Conservation (phyloP, 208 protist genomes). For the Borovskyia barvae region DNA sequence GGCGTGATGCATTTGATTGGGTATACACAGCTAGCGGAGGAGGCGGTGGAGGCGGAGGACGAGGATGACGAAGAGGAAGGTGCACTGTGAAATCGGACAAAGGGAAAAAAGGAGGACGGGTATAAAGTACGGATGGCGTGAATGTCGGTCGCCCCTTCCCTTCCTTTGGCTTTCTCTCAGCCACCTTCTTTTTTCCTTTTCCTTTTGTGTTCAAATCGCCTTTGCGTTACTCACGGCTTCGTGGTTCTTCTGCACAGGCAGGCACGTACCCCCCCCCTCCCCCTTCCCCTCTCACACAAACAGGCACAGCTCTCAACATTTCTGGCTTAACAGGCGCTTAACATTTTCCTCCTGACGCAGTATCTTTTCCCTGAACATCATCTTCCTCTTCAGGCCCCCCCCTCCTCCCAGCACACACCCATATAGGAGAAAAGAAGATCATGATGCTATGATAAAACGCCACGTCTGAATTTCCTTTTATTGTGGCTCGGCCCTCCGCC, state of each 20-base stretch:
- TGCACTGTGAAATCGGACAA: background rate
- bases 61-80: constrained; percentile 36
- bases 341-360: too few species aligned
- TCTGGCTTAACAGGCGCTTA: too few species aligned
- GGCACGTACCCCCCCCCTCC: too few species aligned
- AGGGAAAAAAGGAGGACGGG: background rate
- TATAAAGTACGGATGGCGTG: background rate
- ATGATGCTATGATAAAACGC: too few species aligned
- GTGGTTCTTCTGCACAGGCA: background rate
- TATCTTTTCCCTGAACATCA: too few species aligned
- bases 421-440: too few species aligned
- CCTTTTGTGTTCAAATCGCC: constrained; percentile 7
- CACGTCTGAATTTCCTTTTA: too few species aligned
- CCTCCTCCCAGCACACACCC: too few species aligned
- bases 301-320: too few species aligned
- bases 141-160: background rate
- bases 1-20: constrained; percentile 72
- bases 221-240: background rate
- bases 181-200: constrained; percentile 7
- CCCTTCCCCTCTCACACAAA: too few species aligned
- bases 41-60: constrained; percentile 36
- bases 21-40: constrained; percentile 59
- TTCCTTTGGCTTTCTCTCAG: constrained; percentile 3
- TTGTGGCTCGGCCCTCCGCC: too few species aligned
- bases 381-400: too few species aligned